A percentile compares a stretch with the other conserved stretches of the same genome.
These are phyloP conservation scores for Chytriomyces confervae DNA, from an alignment of 192 early-diverging fungal species.

Conservation along the genomic window DNA sequence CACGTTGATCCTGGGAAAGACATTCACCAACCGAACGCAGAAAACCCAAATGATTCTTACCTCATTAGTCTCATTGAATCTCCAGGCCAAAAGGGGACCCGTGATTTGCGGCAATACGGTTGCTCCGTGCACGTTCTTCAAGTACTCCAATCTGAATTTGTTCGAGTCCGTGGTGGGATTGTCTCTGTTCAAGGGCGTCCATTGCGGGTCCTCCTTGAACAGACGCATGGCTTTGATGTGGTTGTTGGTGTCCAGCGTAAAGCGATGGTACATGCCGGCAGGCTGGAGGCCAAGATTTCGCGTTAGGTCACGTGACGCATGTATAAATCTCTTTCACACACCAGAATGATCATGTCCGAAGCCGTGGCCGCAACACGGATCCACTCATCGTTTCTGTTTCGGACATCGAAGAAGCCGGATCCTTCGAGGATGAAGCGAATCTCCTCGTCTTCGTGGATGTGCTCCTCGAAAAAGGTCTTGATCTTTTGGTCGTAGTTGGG, in stretches of 20 bases:
- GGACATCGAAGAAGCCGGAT: constrained; percentile 85
- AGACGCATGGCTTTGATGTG: constrained; percentile 87
- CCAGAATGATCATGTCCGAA: constrained; percentile 85
- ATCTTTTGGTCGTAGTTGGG: constrained; percentile 92
- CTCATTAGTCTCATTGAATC: background rate
- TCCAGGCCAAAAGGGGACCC: constrained; percentile 1
- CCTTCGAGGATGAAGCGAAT: constrained; percentile 93
- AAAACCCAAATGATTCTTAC: background rate
- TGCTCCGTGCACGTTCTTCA: constrained; percentile 13
- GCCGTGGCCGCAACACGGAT: constrained; percentile 79
- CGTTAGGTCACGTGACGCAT: background rate
- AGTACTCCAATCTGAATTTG: constrained; percentile 32
- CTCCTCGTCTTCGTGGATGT: constrained; percentile 72
- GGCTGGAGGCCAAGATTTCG: constrained; percentile 51
- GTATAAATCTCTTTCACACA: background rate
- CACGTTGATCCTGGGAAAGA: constrained; percentile 70
- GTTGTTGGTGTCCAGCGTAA: constrained; percentile 86
- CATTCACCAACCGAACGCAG: background rate
- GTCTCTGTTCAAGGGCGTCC: constrained; percentile 37
- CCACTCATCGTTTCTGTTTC: constrained; percentile 71
- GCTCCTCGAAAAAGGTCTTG: constrained; percentile 91
- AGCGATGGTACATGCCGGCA: constrained; percentile 95
- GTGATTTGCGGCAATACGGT: background rate
- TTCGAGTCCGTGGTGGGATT: constrained; percentile 18
- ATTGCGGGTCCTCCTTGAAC: constrained; percentile 47